Base-by-base conservation (phyloP, 2,329 filamentous ascomycete species). In the Xylariaceae sp. region DNA sequence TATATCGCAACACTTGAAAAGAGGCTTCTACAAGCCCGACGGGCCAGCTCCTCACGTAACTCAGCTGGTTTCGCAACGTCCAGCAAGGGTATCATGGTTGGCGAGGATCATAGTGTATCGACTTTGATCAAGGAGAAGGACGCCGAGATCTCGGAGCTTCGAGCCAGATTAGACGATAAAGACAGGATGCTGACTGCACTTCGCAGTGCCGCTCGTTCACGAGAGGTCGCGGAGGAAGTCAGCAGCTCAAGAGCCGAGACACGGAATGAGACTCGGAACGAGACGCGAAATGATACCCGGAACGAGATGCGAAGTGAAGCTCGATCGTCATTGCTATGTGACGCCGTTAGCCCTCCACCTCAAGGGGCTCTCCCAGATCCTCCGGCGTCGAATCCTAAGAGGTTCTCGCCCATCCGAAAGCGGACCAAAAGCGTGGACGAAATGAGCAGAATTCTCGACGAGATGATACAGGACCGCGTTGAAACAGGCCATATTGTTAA, bases 1-100 rank as follows among this genome's bases (percentile, higher is more conserved):
- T 98, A 98, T 63, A 97, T 97, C 53, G 78, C 86, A 19, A 97
- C 93, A 0, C 68, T 98, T 11, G 93, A 98, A 68, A 94, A 94
- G 65, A 81, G 93, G 19, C 72, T 98, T 2, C 72, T 97, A 26
- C 93, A 98, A 59, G 93, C 93, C 29, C 78, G 93, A 31, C 78
- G 91, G 36, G 89, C 89, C 1, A 96, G 90, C 64, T 89, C 95
- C 41, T 91, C 89, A 7, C 82, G 91, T 15, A 81, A 91, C 9
- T 95, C 89, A 4, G 79, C 86, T 45, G 85, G 85, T 1, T 78
- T 90, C 47, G 74, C 73, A 41, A 73, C 70, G 2, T 67, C 73
- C 29, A 79, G 76, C 57, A 80, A 79, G 55, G 76, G 69, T 41
- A 85, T 78, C 59, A 78, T 81, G 68, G 81, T 84, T n/a, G 80